phyloP scores from a whole-genome alignment of 2,329 filamentous ascomycete genomes.

The Pseudocercospora fuligena region DNA sequence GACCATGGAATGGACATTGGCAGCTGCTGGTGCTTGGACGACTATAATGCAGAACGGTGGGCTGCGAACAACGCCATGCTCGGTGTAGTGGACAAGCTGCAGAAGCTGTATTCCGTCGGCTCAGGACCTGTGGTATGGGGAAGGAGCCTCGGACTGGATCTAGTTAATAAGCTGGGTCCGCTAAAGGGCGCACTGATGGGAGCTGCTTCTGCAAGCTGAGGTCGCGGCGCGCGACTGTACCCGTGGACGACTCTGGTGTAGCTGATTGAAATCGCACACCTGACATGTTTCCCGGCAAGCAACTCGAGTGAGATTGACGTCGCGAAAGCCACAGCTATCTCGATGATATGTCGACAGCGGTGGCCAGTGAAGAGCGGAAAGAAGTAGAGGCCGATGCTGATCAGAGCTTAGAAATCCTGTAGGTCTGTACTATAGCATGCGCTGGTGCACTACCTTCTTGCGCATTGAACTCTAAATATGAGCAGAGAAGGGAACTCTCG shows the following conservation, averaged over 20 bases:
- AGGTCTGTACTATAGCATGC: constrained; percentile 7
- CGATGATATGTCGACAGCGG: background rate
- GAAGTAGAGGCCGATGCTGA: background rate
- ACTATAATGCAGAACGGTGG: constrained; percentile 82
- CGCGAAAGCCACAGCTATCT: too few relatives aligned
- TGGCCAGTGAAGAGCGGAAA: background rate
- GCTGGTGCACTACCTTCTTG: constrained; percentile 25
- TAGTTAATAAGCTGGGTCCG: constrained; percentile 74
- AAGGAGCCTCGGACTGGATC: constrained; percentile 74
- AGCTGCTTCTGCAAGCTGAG: constrained; percentile 53
- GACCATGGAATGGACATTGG: constrained; percentile 87
- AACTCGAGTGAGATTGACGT: too few relatives aligned
- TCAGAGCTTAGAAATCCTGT: background rate
- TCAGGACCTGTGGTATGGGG: constrained; percentile 79
- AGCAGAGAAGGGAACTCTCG: constrained; percentile 3
- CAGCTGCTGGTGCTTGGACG: constrained; percentile 74
- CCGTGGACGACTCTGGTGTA: too few relatives aligned
- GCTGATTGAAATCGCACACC: too few relatives aligned
- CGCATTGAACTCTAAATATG: background rate
- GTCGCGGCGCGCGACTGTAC: too few relatives aligned
- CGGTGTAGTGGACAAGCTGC: constrained; percentile 84
- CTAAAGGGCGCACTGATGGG: constrained; percentile 89
- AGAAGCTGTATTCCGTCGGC: constrained; percentile 85
- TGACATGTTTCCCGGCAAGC: too few relatives aligned
- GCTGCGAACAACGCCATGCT: constrained; percentile 77